Evolutionary conservation across 2,329 filamentous ascomycete species (phyloP), one percentile per base, ranked within the genome.

Genomic region (Xylariales sp.): DNA sequence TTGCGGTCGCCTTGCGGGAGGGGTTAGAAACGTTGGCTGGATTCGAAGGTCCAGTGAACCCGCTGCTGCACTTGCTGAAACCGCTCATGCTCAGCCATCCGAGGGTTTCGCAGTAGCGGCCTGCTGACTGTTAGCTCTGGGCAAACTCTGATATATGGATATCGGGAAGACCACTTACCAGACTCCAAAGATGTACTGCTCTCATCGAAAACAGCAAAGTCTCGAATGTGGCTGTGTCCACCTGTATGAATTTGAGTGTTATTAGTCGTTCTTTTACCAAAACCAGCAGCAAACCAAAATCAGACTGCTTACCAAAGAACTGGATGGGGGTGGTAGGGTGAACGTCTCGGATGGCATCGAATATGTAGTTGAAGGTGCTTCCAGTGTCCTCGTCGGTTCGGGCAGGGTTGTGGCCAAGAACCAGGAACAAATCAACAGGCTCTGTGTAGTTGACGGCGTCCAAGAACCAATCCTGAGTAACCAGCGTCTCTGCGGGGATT

Each of bases 71-170:
- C 1, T 60, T 62, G 37, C 71, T 55, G 46, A 84, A 72, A 13
- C 80, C 80, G 34, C 69, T 72, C 60, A 84, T 72, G n/a, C 78
- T 74, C 16, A 83, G 54, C 75, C 78, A 85, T 17, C 81, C 81
- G 1, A 84, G 63, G 2, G 80, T 84, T 60, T 85, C 81, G 52
- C 80, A 84, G 57, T 83, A 85, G 37, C 77, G 69, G 5, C 77
- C 79, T 25, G 8, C n/a, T n/a, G n/a, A n/a, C n/a, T n/a, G n/a
- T n/a, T n/a, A n/a, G n/a, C n/a, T n/a, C n/a, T n/a, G n/a, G n/a
- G n/a, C n/a, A n/a, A n/a, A n/a, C n/a, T n/a, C n/a, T n/a, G n/a
- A n/a, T n/a, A n/a, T n/a, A n/a, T n/a, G n/a, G n/a, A n/a, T n/a
- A n/a, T n/a, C n/a, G n/a, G n/a, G 23, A n/a, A 3, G 18, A 11